These are phyloP conservation scores for Cyphellophora europaea DNA, from an alignment of 2,329 filamentous ascomycete species.

Conservation along the genomic window DNA sequence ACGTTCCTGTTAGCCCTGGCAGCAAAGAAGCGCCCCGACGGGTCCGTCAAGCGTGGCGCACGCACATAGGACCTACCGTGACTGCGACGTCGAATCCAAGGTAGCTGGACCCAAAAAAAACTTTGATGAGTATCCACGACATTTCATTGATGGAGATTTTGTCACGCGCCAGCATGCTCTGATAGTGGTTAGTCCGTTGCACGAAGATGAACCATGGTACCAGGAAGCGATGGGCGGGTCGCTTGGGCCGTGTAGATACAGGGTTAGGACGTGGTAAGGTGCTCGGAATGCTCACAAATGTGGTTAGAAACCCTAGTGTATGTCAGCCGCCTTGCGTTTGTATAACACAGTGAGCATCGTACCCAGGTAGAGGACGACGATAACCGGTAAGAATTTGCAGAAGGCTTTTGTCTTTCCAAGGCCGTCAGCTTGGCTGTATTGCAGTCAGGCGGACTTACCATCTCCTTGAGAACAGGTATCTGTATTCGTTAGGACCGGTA, in stretches of 20 bases:
- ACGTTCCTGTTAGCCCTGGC: constrained; percentile 6
- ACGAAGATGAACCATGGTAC: constrained; percentile 1
- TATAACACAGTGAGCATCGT: no score
- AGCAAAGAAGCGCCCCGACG: constrained; percentile 1
- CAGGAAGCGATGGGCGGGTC: constrained; percentile 4
- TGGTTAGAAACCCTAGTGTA: no score
- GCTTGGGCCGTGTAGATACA: no score
- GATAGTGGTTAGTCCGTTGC: constrained; percentile 70
- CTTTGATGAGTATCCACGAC: constrained; percentile 52
- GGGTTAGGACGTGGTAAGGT: no score
- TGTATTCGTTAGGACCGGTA: constrained; percentile 19
- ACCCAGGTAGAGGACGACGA: constrained; percentile 73
- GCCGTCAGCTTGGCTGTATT: constrained; percentile 2
- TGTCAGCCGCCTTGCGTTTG: no score
- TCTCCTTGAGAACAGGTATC: constrained; percentile 86
- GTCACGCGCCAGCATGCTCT: constrained; percentile 50
- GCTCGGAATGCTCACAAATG: no score
- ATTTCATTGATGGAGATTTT: constrained; percentile 46
- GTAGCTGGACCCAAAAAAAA: constrained; percentile 54
- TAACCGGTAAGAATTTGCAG: constrained; percentile 68
- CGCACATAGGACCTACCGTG: constrained; percentile 17
- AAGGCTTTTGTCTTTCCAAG: constrained; percentile 64
- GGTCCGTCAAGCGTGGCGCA: not conserved
- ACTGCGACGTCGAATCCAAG: constrained; percentile 45
- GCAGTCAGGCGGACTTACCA: constrained; percentile 45